Base-by-base conservation (phyloP, 2,329 filamentous ascomycete species). In the Paraphaeosphaeria sporulosa region DNA sequence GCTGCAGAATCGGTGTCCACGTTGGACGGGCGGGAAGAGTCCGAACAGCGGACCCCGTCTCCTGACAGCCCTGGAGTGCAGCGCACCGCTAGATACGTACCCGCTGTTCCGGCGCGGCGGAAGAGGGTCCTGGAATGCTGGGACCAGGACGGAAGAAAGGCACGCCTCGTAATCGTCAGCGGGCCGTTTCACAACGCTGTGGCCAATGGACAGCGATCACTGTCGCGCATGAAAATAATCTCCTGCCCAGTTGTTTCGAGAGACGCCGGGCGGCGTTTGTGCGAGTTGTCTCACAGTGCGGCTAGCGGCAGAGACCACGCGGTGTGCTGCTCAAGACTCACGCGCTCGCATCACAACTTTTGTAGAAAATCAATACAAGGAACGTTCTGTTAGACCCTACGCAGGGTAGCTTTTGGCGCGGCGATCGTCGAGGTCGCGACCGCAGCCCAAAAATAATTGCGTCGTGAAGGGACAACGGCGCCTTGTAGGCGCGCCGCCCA, bases 161-260 rank as follows among this genome's bases (percentile, higher is more conserved):
- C 44, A 50, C 32, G 44, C 40, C 40, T 43, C 51, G 53, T 55
- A 42, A 38, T 21, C 27, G 19, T 19, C n/a, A 36, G 56, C 49
- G 40, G 34, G 51, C 46, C 44, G 57, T 59, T 55, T 55, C 46
- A 38, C 38, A 46, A 19, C 4, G 23, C 21, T 19, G 23, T 47
- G 51, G 42, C 54, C 54, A 60, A 57, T 57, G 47, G 44, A 34
- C 19, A 12, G 15, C 46, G 48, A 8, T 12, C 30, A 2, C 30
- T 32, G 30, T 32, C 30, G 48, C 54, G 58, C 58, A 57, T 60
- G 27, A 55, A 17, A 46, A 57, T 38, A 54, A 54, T 60, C 23
- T 60, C 52, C 51, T 27, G 52, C 32, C 46, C 50, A 38, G 21
- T 2, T 58, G 50, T 58, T 58, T 49, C 44, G 54, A 40, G 21